Base-by-base conservation (phyloP, 345 rosid species). In the Anastatica hierochuntica region DNA sequence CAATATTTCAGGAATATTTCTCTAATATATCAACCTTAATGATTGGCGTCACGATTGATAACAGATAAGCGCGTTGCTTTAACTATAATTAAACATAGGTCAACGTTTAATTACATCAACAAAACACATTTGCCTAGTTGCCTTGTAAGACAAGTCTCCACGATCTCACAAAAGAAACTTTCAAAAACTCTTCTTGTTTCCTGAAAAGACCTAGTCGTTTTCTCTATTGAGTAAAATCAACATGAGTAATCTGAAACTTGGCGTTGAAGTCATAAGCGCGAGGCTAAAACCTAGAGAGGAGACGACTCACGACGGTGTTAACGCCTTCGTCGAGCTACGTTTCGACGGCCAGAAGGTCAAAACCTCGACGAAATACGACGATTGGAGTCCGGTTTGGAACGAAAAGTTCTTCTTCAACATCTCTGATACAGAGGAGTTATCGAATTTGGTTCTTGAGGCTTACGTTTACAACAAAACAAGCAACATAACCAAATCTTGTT, bases 361-460 rank as follows among this genome's bases (percentile, higher is more conserved):
- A 50, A 82, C 96, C 36, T 50, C 85, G 5, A 72, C 50, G 8
- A 90, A 87, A 71, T 69, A 73, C 16, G 82, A 72, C 21, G 96
- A 84, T 65, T 78, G 75, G 5, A 79, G 51, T 61, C 98, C 98
- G 4, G 77, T 79, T 8, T 90, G 96, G 96, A 79, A 79, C 50
- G 96, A 90, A 53, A 79, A 50, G 43, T 87, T 90, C 76, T 82
- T 69, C 68, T 87, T 90, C 87, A 82, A 84, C 56, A 66, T 90
- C 47, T 79, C 95, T 5, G 74, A 90, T 53, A 78, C 96, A 21
- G 73, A 49, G 68, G 76, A 62, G 64, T 51, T 87, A 6, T 43
- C 75, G 6, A 72, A 74, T 56, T 82, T 75, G 40, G 26, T 58
- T 47, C 92, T 90, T 21, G 95, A 84, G 26, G 96, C 89, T 10